Conservation (phyloP, 2,329 filamentous ascomycete species). For the Claviceps maximensis region DNA sequence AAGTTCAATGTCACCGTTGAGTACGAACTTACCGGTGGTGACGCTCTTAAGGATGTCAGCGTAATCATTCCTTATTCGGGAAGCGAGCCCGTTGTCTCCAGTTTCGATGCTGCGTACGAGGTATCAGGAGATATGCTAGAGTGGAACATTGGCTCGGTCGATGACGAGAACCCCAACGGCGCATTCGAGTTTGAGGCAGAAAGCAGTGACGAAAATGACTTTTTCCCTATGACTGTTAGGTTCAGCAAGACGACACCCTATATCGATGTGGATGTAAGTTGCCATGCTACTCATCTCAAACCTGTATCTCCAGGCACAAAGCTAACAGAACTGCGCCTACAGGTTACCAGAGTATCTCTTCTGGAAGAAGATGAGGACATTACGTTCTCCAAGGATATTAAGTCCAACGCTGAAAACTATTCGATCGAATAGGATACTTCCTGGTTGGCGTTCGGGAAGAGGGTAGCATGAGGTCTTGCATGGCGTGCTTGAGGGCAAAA, state of each 20-base stretch:
- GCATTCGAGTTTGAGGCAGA: constrained; percentile 93
- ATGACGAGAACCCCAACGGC: constrained; percentile 68
- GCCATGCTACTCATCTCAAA: neutral
- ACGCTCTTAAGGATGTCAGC: constrained; percentile 68
- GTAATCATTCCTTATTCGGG: constrained; percentile 79
- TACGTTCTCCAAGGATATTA: constrained; percentile 70
- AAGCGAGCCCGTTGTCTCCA: constrained; percentile 77
- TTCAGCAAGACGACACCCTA: constrained; percentile 81
- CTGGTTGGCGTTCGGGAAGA: neutral
- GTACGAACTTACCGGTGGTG: constrained; percentile 79
- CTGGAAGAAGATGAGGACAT: constrained; percentile 67
- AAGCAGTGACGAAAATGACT: constrained; percentile 78
- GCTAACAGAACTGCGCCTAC: constrained; percentile 11
- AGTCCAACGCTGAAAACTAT: constrained; percentile 63
- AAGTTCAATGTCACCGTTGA: constrained; percentile 88
- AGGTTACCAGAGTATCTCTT: constrained; percentile 56
- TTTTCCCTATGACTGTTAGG: constrained; percentile 91
- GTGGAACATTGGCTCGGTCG: constrained; percentile 82
- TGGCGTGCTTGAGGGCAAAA: no score
- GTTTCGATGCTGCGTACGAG: constrained; percentile 89
- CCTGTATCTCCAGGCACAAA: neutral
- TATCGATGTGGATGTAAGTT: constrained; percentile 83
- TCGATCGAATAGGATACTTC: constrained; percentile 47
- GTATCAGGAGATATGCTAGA: constrained; percentile 86
- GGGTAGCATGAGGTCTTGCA: neutral